Conservation (phyloP, 1,284 basidiomycete genomes). For the Takashimella tepidaria region DNA sequence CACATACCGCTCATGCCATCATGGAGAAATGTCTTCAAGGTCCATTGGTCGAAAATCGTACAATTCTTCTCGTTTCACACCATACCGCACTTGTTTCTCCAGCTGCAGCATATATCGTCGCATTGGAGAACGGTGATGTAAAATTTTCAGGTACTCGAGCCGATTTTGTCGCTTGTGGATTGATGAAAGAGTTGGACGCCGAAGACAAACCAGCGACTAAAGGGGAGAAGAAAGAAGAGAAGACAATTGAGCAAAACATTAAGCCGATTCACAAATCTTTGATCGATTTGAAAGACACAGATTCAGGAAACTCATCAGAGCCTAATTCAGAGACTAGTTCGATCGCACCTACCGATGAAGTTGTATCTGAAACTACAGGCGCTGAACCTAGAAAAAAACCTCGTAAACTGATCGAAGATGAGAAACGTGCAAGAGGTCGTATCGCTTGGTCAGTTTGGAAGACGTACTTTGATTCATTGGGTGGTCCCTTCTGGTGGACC, state of each 20-base stretch:
- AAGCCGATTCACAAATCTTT: constrained; percentile 40
- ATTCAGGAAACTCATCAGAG: constrained; percentile 15
- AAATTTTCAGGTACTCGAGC: constrained; percentile 65
- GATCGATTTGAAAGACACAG: constrained; percentile 27
- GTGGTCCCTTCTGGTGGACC: constrained; percentile 55
- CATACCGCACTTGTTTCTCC: constrained; percentile 52
- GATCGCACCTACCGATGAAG: constrained; percentile 35
- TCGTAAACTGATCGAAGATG: constrained; percentile 84
- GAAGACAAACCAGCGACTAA: constrained; percentile 51
- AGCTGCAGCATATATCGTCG: constrained; percentile 50
- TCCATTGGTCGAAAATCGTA: constrained; percentile 71
- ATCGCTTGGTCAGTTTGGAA: constrained; percentile 74
- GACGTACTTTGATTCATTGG: constrained; percentile 58
- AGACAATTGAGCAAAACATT: constrained; percentile 36
- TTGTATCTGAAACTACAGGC: constrained; percentile 23
- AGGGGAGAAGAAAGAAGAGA: constrained; percentile 49
- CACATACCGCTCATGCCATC: constrained; percentile 77
- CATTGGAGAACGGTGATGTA: constrained; percentile 77
- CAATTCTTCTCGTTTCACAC: constrained; percentile 82
- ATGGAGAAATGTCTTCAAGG: constrained; percentile 78
- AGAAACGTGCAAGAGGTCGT: constrained; percentile 75
- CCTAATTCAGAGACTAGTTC: constrained; percentile 41
- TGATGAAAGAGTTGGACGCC: constrained; percentile 63
- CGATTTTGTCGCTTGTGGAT: constrained; percentile 61
- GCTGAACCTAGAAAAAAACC: constrained; percentile 55